These are phyloP conservation scores for Volutella citrinella DNA, from an alignment of 2,329 filamentous ascomycete species.

Conservation along the genomic window DNA sequence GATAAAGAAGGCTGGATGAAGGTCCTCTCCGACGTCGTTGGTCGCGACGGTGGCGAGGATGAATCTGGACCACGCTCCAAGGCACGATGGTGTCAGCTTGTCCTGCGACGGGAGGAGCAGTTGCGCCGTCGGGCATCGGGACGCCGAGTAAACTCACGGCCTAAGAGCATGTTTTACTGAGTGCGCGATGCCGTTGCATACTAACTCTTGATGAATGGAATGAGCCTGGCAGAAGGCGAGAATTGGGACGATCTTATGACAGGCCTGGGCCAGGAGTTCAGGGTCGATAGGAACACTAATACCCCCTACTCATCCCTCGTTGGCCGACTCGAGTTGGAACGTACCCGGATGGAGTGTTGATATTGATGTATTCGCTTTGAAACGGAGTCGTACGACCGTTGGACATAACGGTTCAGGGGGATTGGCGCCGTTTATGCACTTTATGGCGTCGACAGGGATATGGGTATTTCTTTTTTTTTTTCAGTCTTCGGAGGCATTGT, in stretches of 20 bases:
- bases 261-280: slow-evolving; percentile 27
- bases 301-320: too few relatives aligned
- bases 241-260: slow-evolving; percentile 15
- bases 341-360: too few relatives aligned
- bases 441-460: slow-evolving; percentile 24
- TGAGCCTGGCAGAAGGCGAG: slow-evolving; percentile 18
- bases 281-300: too few relatives aligned
- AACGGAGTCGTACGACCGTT: slow-evolving; percentile 25
- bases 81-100: slow-evolving; percentile 65
- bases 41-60: slow-evolving; percentile 53
- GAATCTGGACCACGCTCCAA: slow-evolving; percentile 39
- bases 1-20: slow-evolving; percentile 97
- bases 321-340: too few relatives aligned
- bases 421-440: slow-evolving; percentile 26
- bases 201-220: slow-evolving; percentile 7
- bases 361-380: slow-evolving; percentile 17
- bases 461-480: slow-evolving; percentile 17
- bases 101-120: slow-evolving; percentile 62
- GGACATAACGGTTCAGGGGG: too few relatives aligned
- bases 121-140: slow-evolving; percentile 53
- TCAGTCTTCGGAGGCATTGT: slow-evolving; percentile 17
- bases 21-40: slow-evolving; percentile 70
- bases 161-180: slow-evolving; percentile 57
- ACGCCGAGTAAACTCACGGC: slow-evolving; percentile 51
- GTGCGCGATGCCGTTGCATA: slow-evolving; percentile 8